phyloP scores from a whole-genome alignment of 2,329 filamentous ascomycete species.

The Alternaria atra region DNA sequence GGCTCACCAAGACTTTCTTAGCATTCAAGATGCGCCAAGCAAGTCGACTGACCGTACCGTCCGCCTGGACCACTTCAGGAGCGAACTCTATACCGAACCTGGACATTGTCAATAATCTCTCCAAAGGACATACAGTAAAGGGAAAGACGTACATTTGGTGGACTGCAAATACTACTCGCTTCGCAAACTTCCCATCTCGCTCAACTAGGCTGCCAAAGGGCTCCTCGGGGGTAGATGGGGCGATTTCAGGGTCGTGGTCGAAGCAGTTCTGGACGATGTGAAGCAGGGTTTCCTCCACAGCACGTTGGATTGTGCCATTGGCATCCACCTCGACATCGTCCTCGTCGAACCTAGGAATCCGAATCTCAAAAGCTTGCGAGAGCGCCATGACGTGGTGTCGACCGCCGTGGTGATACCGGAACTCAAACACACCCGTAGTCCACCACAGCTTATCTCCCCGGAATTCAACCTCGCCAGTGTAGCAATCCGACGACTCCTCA shows the following conservation, averaged over 20 bases:
- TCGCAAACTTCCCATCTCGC: conserved; percentile 86
- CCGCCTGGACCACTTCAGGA: conserved; percentile 87
- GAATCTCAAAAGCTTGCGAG: conserved; percentile 90
- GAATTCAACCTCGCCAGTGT: conserved; percentile 85
- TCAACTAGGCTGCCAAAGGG: conserved; percentile 86
- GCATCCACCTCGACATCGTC: conserved; percentile 69
- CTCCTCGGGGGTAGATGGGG: conserved; percentile 80
- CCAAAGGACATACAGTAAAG: not conserved
- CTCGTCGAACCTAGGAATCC: conserved; percentile 81
- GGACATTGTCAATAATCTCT: not conserved
- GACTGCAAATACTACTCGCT: conserved; percentile 90
- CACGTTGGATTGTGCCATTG: conserved; percentile 69
- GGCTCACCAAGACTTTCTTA: conserved; percentile 87
- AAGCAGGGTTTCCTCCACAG: conserved; percentile 79
- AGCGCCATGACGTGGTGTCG: conserved; percentile 94
- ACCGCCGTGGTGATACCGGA: conserved; percentile 94
- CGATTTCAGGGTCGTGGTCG: conserved; percentile 89
- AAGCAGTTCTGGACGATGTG: conserved; percentile 91
- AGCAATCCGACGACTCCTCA: conserved; percentile 66
- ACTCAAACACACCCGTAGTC: conserved; percentile 95
- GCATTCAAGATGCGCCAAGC: conserved; percentile 96
- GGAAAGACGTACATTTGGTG: conserved; percentile 78
- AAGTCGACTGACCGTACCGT: conserved; percentile 88
- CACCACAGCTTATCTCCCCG: conserved; percentile 95
- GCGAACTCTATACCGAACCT: conserved; percentile 94